phyloP scores from a whole-genome alignment of 352 stramenopile species.

The Globisporangium middletonii region DNA sequence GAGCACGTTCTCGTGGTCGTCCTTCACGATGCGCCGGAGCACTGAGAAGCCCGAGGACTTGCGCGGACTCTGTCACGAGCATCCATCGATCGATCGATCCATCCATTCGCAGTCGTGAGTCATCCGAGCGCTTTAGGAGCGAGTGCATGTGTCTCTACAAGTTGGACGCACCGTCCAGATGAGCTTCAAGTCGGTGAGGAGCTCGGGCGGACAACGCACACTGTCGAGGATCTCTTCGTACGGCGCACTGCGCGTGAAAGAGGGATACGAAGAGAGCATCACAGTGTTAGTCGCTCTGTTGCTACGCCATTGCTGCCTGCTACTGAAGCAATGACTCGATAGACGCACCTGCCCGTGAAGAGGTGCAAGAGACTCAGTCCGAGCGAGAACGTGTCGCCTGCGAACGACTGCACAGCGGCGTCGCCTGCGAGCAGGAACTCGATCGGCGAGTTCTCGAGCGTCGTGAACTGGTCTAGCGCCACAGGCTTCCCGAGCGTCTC shows the following conservation, averaged over 20 bases:
- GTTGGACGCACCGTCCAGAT: slow-evolving; percentile 80
- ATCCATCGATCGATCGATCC: too few relatives aligned
- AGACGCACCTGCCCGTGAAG: slow-evolving; percentile 87
- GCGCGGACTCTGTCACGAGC: slow-evolving; percentile 21
- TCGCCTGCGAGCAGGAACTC: slow-evolving; percentile 95
- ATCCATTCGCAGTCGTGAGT: neutral
- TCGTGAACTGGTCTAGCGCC: slow-evolving; percentile 94
- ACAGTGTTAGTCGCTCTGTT: neutral
- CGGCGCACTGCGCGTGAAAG: slow-evolving; percentile 49
- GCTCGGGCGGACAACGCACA: slow-evolving; percentile 84
- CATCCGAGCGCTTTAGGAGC: neutral
- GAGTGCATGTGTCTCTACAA: neutral
- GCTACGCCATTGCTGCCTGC: too few relatives aligned
- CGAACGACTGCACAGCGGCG: slow-evolving; percentile 84
- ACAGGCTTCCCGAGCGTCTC: slow-evolving; percentile 89
- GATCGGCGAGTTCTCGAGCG: slow-evolving; percentile 96
- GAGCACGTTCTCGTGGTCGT: slow-evolving; percentile 80
- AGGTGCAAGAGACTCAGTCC: slow-evolving; percentile 96
- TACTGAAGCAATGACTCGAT: neutral
- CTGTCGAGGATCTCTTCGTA: slow-evolving; percentile 97
- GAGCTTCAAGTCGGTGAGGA: slow-evolving; percentile 78
- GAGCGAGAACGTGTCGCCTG: slow-evolving; percentile 94
- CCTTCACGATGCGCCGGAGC: slow-evolving; percentile 46
- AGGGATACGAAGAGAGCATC: too few relatives aligned
- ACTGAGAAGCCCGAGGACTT: slow-evolving; percentile 65